These are phyloP conservation scores for Microcos paniculata DNA, from an alignment of 345 rosid genomes.

Conservation along the genomic window DNA sequence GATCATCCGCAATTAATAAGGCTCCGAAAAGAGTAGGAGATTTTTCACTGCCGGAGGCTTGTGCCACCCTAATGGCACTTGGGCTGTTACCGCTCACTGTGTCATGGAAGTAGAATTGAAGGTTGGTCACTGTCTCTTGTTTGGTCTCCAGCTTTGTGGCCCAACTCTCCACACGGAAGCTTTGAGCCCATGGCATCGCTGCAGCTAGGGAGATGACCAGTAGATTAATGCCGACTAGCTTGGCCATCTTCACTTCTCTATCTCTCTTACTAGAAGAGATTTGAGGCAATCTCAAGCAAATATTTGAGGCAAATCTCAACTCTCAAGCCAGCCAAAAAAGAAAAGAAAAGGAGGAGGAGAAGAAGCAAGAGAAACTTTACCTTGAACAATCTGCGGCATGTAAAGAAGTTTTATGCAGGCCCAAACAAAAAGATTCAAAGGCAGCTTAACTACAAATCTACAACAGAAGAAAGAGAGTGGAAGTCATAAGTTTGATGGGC, in stretches of 20 bases:
- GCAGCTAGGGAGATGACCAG: constrained; percentile 16
- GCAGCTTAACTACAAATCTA: constrained; percentile 17
- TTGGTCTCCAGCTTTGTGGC: constrained; percentile 26
- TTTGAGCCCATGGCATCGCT: constrained; percentile 27
- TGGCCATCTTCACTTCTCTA: constrained; percentile 32
- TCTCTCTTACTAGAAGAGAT: background rate
- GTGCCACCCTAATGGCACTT: constrained; percentile 49
- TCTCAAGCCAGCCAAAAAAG: background rate
- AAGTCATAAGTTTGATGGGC: too few relatives aligned
- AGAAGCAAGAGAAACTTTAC: too few relatives aligned
- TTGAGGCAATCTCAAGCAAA: background rate
- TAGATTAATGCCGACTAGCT: background rate
- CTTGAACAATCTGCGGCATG: background rate
- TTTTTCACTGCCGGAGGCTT: constrained; percentile 29
- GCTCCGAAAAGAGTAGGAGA: constrained; percentile 55
- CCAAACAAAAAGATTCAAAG: constrained; percentile 10
- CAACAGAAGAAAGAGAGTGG: too few relatives aligned
- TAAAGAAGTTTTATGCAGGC: background rate
- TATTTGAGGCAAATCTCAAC: background rate
- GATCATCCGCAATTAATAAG: constrained; percentile 51
- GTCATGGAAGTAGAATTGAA: constrained; percentile 73
- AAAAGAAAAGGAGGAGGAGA: background rate
- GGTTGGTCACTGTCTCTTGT: constrained; percentile 45
- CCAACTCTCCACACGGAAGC: constrained; percentile 25
- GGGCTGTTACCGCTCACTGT: constrained; percentile 54